phyloP scores from a whole-genome alignment of 2,329 filamentous ascomycete species.

The Aspergillus fumigatus region DNA sequence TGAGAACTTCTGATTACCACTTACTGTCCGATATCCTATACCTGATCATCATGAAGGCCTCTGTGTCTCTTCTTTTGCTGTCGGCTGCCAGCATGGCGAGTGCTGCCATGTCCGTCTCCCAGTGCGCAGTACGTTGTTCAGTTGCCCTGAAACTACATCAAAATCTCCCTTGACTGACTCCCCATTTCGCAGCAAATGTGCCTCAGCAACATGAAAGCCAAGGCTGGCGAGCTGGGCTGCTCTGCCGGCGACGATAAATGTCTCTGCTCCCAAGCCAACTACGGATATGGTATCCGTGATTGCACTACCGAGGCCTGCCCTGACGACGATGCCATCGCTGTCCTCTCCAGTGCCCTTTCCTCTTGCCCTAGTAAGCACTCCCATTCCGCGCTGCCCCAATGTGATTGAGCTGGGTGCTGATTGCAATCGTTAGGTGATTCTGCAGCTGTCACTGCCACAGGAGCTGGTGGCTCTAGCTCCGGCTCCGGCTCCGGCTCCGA shows the following conservation, averaged over 20 bases:
- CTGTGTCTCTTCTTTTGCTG: conserved; percentile 27
- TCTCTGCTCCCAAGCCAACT: conserved; percentile 39
- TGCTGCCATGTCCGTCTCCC: conserved; percentile 22
- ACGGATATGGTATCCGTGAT: conserved; percentile 43
- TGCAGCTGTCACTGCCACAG: conserved; percentile 7
- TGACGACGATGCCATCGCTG: conserved; percentile 28
- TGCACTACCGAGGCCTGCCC: conserved; percentile 44
- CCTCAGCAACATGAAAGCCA: conserved; percentile 41
- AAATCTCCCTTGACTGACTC: conserved; percentile 8
- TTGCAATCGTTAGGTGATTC: conserved; percentile 10
- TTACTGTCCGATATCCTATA: background rate
- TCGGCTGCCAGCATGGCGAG: conserved; percentile 22
- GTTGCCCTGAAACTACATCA: background rate
- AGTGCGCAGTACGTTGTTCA: conserved; percentile 28
- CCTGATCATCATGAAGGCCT: conserved; percentile 31
- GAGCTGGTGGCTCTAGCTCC: conserved; percentile 9
- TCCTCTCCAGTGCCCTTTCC: conserved; percentile 30
- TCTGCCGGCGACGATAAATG: conserved; percentile 33
- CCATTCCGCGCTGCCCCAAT: conserved; percentile 12
- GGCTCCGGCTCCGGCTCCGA: conserved; percentile 7
- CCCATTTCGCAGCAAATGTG: conserved; percentile 36
- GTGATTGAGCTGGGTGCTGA: background rate
- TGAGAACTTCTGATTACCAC: background rate
- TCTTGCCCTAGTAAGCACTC: conserved; percentile 27
- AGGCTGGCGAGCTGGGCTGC: conserved; percentile 40